Evolutionary conservation across 1,284 basidiomycete species (phyloP).

Genomic region (Malassezia sympodialis): DNA sequence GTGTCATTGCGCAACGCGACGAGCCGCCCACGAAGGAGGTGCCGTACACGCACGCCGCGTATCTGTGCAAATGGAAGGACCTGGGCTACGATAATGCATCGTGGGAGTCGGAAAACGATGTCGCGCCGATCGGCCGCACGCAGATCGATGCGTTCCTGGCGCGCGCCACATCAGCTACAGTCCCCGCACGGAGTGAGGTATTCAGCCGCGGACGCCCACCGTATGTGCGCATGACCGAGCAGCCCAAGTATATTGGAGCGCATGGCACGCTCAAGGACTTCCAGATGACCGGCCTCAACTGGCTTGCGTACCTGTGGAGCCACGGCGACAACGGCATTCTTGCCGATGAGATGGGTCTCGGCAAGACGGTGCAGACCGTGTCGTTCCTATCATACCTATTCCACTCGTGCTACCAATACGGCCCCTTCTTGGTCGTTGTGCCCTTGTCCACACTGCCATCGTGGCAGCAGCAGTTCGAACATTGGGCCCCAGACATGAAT

Average conservation of each 20-base stretch:
- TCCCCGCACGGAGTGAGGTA: constrained; percentile 71
- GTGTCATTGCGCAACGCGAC: constrained; percentile 75
- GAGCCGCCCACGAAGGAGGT: constrained; percentile 55
- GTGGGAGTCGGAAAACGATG: constrained; percentile 73
- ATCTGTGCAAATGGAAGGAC: constrained; percentile 95
- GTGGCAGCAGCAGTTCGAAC: constrained; percentile 92
- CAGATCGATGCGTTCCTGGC: constrained; percentile 71
- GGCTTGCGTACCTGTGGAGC: constrained; percentile 92
- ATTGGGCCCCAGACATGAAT: constrained; percentile 85
- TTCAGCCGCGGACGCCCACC: constrained; percentile 66
- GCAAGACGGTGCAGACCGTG: constrained; percentile 94
- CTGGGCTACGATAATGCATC: constrained; percentile 92
- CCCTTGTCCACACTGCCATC: constrained; percentile 97
- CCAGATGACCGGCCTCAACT: constrained; percentile 94
- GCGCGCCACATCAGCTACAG: constrained; percentile 67
- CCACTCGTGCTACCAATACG: constrained; percentile 78
- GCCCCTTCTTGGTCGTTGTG: constrained; percentile 94
- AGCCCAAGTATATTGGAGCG: constrained; percentile 73
- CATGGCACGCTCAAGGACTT: constrained; percentile 82
- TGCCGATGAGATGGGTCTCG: constrained; percentile 98
- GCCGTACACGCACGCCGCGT: constrained; percentile 59
- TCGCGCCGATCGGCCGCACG: constrained; percentile 55
- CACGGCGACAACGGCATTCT: constrained; percentile 92
- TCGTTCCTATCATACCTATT: constrained; percentile 93
- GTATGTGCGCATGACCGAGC: constrained; percentile 76